Percentiles rank a stretch among this genome's conserved stretches.
Conservation (phyloP, 75 land plant genomes). For the Azolla pinnata region DNA sequence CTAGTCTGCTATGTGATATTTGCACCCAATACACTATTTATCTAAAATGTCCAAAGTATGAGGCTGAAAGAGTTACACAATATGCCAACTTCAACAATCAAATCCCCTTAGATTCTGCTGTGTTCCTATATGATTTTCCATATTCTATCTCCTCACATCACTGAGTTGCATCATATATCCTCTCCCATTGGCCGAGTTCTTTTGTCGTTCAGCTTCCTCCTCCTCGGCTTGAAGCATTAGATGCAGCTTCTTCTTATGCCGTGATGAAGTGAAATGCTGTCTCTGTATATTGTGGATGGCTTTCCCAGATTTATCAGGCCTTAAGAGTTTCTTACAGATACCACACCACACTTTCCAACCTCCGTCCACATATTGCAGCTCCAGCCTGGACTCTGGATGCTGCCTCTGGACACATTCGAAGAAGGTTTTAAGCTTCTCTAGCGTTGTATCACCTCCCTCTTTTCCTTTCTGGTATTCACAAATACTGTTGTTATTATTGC, state of each 20-base stretch:
- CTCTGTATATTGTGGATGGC: slow-evolving; percentile 12
- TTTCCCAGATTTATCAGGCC: slow-evolving; percentile 12
- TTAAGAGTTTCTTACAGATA: slow-evolving; percentile 7
- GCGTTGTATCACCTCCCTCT: neutral
- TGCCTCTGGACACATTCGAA: slow-evolving; percentile 12
- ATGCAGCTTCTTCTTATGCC: slow-evolving; percentile 7
- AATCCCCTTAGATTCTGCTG: too few species aligned
- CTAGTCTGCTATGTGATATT: too few species aligned
- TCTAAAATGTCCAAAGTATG: too few species aligned
- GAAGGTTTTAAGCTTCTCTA: slow-evolving; percentile 5
- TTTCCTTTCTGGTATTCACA: too few species aligned
- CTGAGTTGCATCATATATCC: too few species aligned
- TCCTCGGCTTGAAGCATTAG: slow-evolving; percentile 7
- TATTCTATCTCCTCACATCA: too few species aligned
- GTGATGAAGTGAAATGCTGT: slow-evolving; percentile 9
- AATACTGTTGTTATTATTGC: too few species aligned
- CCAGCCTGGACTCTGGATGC: slow-evolving; percentile 10
- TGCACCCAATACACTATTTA: too few species aligned
- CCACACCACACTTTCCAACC: slow-evolving; percentile 13
- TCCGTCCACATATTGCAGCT: slow-evolving; percentile 11
- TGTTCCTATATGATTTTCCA: too few species aligned
- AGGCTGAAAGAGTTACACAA: too few species aligned
- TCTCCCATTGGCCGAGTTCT: slow-evolving; percentile 2
- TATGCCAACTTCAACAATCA: too few species aligned
- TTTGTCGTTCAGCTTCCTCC: slow-evolving; percentile 1